Base-by-base conservation (phyloP, 495 filamentous ascomycete species). In the Baudoinia panamericana region DNA sequence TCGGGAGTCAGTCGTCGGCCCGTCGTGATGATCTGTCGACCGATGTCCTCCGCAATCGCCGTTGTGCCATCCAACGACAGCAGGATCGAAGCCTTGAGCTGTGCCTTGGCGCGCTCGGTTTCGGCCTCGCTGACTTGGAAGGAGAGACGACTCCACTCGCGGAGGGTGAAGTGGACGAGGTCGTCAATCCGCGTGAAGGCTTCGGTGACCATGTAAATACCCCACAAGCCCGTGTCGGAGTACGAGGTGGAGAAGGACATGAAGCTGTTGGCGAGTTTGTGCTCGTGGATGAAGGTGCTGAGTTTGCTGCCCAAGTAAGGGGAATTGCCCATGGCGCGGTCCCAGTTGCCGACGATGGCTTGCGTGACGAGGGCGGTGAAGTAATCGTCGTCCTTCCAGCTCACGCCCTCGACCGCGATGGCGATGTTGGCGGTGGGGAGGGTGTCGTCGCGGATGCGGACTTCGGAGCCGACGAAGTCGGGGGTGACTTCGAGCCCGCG, bases 221-320 rank as follows among this genome's bases (percentile, higher is more conserved):
- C 90, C 90, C 90, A 99, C 53, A 99, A 78, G 66, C 90, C 90
- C 60, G 90, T 96, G 66, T 99, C 90, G 60, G 84, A 93, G 68
- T 99, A 99, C 70, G 84, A 93, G 32, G 90, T 99, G 53, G 84
- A 93, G 69, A 99, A 99, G 74, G 82, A 88, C 90, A 99, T 99
- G 76, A 93, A 96, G 72, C 84, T 93, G 68, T 90, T 99, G 56
- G 88, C 88, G 36, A 99, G 75, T 57, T 85, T 76, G 65, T 96
- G 72, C 67, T 93, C 72, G 72, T 88, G 78, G 43, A 99, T 78
- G 51, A 90, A 80, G 43, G 76, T 74, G 72, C 84, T 92, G 56
- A 99, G 82, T 73, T 88, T 95, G 84, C 84, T 93, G 50, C 90
- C 92, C 48, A 95, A 76, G 70, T 93, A 87, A 36, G 86, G 73